Conservation (phyloP, 164 flowering plant genomes). For the Vitis labrusca region DNA sequence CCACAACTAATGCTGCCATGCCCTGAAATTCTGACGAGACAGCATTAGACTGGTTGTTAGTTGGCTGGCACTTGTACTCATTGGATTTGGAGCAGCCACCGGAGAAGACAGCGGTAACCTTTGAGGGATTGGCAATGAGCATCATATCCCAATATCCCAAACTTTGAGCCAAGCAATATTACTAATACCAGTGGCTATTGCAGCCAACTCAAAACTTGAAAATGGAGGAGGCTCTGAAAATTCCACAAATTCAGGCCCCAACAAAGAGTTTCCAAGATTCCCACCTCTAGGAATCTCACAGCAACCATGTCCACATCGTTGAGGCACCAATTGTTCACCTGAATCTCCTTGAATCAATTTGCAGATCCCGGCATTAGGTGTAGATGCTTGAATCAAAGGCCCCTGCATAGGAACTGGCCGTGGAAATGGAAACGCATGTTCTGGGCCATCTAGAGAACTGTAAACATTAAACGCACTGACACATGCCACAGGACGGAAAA, state of each 20-base stretch:
- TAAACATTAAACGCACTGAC: constrained; percentile 68
- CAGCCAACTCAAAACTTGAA: constrained; percentile 56
- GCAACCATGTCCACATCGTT: constrained; percentile 74
- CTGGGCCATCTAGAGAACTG: constrained; percentile 33
- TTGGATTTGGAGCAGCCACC: constrained; percentile 35
- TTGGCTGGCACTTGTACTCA: constrained; percentile 41
- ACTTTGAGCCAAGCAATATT: constrained; percentile 59
- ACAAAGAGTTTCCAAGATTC: constrained; percentile 33
- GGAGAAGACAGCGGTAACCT: constrained; percentile 64
- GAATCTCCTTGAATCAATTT: constrained; percentile 46
- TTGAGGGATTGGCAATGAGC: too few relatives aligned
- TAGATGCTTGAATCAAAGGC: constrained; percentile 39
- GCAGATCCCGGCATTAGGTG: constrained; percentile 43
- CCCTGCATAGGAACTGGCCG: constrained; percentile 34
- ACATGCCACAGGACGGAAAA: constrained; percentile 74
- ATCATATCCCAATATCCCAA: too few relatives aligned
- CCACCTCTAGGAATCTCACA: constrained; percentile 27
- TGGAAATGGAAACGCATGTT: constrained; percentile 19
- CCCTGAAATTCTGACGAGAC: constrained; percentile 57
- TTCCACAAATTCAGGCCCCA: constrained; percentile 89
- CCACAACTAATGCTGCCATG: constrained; percentile 72
- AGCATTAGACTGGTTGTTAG: constrained; percentile 36
- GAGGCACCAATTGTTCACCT: constrained; percentile 54
- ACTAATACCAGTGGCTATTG: constrained; percentile 56
- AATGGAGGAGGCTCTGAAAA: constrained; percentile 59